These are phyloP conservation scores for Plasmopara halstedii DNA, from an alignment of 352 stramenopile species.

Conservation along the genomic window DNA sequence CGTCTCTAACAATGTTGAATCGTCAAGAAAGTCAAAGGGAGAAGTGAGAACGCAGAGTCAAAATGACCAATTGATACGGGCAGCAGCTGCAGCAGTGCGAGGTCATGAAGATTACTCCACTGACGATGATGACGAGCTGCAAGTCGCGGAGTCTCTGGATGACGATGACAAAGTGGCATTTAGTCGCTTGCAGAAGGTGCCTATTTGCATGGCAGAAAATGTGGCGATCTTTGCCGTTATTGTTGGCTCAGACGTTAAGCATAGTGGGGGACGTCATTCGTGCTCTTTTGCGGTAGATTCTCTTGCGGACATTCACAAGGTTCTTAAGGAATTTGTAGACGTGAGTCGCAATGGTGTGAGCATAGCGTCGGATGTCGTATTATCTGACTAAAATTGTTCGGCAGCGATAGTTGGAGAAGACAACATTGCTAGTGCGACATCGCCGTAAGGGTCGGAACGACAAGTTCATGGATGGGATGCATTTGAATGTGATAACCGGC, in stretches of 20 bases:
- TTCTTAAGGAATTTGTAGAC: slow-evolving; percentile 68
- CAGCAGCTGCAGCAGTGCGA: slow-evolving; percentile 17
- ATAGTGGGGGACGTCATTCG: slow-evolving; percentile 46
- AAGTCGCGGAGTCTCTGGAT: slow-evolving; percentile 32
- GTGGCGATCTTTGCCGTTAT: slow-evolving; percentile 67
- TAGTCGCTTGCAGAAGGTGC: slow-evolving; percentile 67
- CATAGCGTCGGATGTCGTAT: no score
- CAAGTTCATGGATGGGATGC: no score
- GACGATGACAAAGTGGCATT: slow-evolving; percentile 77
- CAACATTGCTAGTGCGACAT: background rate
- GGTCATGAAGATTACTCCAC: slow-evolving; percentile 27
- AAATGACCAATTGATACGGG: slow-evolving; percentile 10
- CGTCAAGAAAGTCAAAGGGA: slow-evolving; percentile 7
- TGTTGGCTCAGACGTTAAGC: slow-evolving; percentile 55
- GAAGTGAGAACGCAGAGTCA: slow-evolving; percentile 11
- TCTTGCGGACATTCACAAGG: slow-evolving; percentile 54
- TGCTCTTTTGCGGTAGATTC: slow-evolving; percentile 62
- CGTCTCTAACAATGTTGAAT: slow-evolving; percentile 17
- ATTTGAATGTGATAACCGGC: no score
- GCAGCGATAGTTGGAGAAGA: background rate
- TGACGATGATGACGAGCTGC: slow-evolving; percentile 45
- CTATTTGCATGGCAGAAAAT: slow-evolving; percentile 52
- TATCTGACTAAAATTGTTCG: no score
- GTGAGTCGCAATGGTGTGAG: slow-evolving; percentile 34
- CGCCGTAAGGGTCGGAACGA: background rate